Percentiles rank a stretch among this genome's conserved stretches.
These are phyloP conservation scores for Bryoglossum gracile DNA, from an alignment of 495 filamentous ascomycete genomes.

Conservation along the genomic window DNA sequence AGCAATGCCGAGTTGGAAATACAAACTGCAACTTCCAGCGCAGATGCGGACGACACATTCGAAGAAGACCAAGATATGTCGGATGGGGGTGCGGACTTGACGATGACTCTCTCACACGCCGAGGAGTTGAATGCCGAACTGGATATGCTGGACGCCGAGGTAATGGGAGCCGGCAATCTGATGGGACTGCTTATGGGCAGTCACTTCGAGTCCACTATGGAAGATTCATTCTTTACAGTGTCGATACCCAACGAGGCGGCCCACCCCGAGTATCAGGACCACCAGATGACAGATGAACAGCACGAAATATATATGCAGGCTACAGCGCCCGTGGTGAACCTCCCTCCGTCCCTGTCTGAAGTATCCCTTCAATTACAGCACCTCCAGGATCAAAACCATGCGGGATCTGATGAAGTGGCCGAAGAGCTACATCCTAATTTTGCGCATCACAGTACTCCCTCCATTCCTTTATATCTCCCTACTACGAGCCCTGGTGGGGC, in stretches of 20 bases:
- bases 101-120: constrained; percentile 12
- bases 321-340: background rate
- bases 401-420: constrained; percentile 1
- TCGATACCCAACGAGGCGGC: too few species aligned
- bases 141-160: constrained; percentile 18
- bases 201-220: too few species aligned
- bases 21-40: background rate
- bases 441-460: constrained; percentile 17
- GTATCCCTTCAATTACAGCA: constrained; percentile 22
- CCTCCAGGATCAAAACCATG: constrained; percentile 23
- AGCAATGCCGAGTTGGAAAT: constrained; percentile 3
- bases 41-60: constrained; percentile 5
- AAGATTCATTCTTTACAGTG: too few species aligned
- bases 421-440: constrained; percentile 5
- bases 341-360: constrained; percentile 16
- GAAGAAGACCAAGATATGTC: constrained; percentile 24
- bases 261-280: too few species aligned
- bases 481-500: too few species aligned
- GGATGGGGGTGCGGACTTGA: constrained; percentile 15
- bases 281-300: background rate
- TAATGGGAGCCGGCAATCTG: constrained; percentile 19
- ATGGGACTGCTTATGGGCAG: background rate
- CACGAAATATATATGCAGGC: constrained; percentile 6
- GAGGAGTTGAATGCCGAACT: constrained; percentile 16
- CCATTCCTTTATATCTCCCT: constrained; percentile 13